phyloP scores from a whole-genome alignment of 345 rosid genomes.

The Syzygium grande region DNA sequence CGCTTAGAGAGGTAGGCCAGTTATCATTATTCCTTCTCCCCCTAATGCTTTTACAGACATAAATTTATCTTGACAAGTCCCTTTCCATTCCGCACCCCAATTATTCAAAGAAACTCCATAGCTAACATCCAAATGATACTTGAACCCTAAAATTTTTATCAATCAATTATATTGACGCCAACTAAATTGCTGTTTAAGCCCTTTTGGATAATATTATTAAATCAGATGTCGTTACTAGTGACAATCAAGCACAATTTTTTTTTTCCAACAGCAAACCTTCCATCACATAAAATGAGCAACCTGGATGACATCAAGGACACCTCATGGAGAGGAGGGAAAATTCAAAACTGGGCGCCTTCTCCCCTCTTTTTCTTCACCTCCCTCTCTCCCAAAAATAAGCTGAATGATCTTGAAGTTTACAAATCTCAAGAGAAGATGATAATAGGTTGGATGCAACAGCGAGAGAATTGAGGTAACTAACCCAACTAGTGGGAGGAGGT shows the following conservation, averaged over 20 bases:
- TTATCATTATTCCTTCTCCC: not conserved
- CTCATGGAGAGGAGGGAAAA: not conserved
- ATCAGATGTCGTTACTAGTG: not conserved
- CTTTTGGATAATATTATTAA: not conserved
- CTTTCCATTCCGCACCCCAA: not conserved
- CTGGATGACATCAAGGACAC: not conserved
- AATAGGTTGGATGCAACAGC: not conserved
- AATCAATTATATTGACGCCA: not conserved
- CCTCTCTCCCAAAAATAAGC: not conserved
- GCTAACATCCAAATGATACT: not conserved
- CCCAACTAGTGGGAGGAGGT: not conserved
- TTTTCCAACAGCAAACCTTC: not conserved
- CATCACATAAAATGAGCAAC: not conserved
- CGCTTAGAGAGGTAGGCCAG: not conserved
- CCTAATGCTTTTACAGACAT: not conserved
- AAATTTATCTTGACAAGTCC: not conserved
- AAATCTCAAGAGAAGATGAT: not conserved
- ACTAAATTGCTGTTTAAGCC: not conserved
- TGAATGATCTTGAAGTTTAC: not conserved
- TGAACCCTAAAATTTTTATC: not conserved
- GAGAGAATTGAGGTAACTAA: not conserved
- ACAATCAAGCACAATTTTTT: not conserved
- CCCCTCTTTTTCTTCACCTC: not conserved
- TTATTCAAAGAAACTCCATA: not conserved
- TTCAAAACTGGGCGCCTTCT: not conserved